A percentile compares a stretch with the other conserved stretches of the same genome.
Conservation (phyloP, 176 grass and related monocot species). For the Phyllostachys edulis region DNA sequence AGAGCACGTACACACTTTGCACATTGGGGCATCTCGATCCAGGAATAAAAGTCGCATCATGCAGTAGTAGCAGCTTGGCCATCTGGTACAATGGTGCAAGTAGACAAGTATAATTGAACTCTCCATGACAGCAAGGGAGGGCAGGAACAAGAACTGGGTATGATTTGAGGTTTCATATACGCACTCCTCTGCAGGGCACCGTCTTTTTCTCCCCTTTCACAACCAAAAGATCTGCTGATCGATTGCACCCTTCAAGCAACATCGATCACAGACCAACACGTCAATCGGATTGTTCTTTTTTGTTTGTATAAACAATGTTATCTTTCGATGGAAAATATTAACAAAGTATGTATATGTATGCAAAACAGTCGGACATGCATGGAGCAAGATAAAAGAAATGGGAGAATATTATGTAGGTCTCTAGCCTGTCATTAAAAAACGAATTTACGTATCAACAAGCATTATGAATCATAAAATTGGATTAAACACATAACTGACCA, state of each 20-base stretch:
- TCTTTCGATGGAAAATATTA: not conserved
- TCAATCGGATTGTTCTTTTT: constrained; percentile 7
- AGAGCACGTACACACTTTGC: constrained; percentile 21
- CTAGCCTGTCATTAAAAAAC: not conserved
- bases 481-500: not conserved
- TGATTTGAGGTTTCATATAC: constrained; percentile 72
- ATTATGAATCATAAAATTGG: not conserved
- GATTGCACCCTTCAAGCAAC: constrained; percentile 24
- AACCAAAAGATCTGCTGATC: constrained; percentile 42
- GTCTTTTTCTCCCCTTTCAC: constrained; percentile 40
- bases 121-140: not conserved
- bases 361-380: not conserved
- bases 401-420: not conserved
- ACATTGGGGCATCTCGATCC: not conserved
- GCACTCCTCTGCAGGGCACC: constrained; percentile 24
- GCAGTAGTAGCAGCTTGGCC: not conserved
- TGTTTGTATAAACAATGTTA: not conserved
- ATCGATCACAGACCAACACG: constrained; percentile 22
- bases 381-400: not conserved
- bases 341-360: not conserved
- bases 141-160: constrained; percentile 9
- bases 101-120: not conserved
- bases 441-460: not conserved
- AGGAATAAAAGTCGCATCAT: constrained; percentile 50
- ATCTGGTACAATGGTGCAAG: not conserved